phyloP scores from a whole-genome alignment of 805 yeast genomes.

The Wickerhamomyces bovis region DNA sequence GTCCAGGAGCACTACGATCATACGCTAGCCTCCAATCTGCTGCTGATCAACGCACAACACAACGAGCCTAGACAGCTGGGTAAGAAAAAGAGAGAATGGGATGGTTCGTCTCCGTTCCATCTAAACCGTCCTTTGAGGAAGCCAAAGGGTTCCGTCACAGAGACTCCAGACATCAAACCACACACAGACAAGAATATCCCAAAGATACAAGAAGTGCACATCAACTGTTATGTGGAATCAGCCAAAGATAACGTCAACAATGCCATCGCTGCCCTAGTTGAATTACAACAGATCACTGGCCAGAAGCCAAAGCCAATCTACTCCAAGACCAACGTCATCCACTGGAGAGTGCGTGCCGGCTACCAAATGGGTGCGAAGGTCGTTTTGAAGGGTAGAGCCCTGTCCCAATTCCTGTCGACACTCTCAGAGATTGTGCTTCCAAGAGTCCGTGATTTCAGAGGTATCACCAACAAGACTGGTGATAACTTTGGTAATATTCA shows the following conservation, averaged over 20 bases:
- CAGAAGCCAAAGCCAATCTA: conserved; percentile 67
- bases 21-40: conserved; percentile 68
- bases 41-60: conserved; percentile 74
- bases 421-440: conserved; percentile 91
- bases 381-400: conserved; percentile 68
- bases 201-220: conserved; percentile 52
- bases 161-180: conserved; percentile 68
- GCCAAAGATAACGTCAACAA: conserved; percentile 66
- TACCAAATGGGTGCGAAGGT: conserved; percentile 89
- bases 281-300: conserved; percentile 92
- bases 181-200: conserved; percentile 71
- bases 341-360: conserved; percentile 84
- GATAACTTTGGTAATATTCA: conserved; percentile 82
- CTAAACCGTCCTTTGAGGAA: conserved; percentile 71
- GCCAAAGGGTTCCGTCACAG: conserved; percentile 70
- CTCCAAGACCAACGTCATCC: conserved; percentile 73
- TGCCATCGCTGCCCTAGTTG: conserved; percentile 70
- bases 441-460: conserved; percentile 80
- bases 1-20: conserved; percentile 69
- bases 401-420: conserved; percentile 81
- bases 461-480: conserved; percentile 71
- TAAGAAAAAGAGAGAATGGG: conserved; percentile 76
- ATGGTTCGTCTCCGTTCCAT: conserved; percentile 82
- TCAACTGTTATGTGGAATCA: conserved; percentile 72
- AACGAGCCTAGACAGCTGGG: conserved; percentile 51